Base-by-base conservation (phyloP, 2,329 filamentous ascomycete genomes). In the Penicillium sclerotigenum region DNA sequence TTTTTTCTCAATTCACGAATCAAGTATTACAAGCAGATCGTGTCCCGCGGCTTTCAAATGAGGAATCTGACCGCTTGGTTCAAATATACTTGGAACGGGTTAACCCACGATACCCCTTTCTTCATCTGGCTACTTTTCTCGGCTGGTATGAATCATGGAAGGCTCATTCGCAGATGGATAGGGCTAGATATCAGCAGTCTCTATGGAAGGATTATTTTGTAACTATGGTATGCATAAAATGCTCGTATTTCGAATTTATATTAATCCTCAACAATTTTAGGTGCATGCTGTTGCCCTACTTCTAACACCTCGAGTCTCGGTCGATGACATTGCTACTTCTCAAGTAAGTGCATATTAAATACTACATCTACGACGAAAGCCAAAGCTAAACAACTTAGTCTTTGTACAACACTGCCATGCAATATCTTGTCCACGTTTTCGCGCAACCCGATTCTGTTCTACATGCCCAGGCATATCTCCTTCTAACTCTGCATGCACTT, bases 61-160 rank as follows among this genome's bases (percentile, higher is more conserved):
- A 49, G 31, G 18, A 36, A 16, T 45, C 51, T 48, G 47, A 56
- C 53, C 13, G 49, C 1, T 38, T 56, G 13, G 38, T 60, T 11
- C 34, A 56, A 26, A 42, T 59, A 16, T 60, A 62, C 29, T 40
- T 61, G 18, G 56, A 62, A 46, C 26, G 58, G 42, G 60, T 62
- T 11, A 62, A 62, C 11, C 60, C 58, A 16, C 55, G 58, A 29
- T 62, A 62, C 42, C 60, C 60, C 1, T 61, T 61, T 20, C 52
- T 61, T 29, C 57, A 58, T 37, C 46, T 41, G 2, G 36, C 52
- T 20, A 57, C 54, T 16, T 61, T 61, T 22, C 14, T 55, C 8
- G 33, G 36, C 14, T 61, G 59, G 59, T 59, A 59, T 40, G 29
- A 46, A 40, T 58, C 52, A 2, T 61, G 59, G 59, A 61, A 61